Percentiles rank a stretch among this genome's conserved stretches.
Conservation (phyloP, 2,329 filamentous ascomycete species). For the Aspergillus niger region DNA sequence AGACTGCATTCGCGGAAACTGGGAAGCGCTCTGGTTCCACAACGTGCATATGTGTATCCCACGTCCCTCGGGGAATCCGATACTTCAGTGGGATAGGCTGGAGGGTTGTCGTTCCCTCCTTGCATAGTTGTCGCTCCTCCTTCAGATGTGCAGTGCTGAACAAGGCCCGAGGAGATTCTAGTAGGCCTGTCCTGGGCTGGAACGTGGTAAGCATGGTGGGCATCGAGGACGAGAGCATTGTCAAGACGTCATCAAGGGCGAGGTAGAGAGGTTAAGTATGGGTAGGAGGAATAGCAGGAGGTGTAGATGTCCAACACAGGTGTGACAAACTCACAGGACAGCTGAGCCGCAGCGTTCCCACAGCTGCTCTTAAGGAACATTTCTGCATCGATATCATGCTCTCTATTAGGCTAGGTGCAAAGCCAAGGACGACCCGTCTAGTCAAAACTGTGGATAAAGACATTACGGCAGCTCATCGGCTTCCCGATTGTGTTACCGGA, state of each 20-base stretch:
- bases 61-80: slow-evolving; percentile 44
- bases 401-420: slow-evolving; percentile 1
- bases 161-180: slow-evolving; percentile 11
- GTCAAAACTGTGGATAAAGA: slow-evolving; percentile 1
- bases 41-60: slow-evolving; percentile 67
- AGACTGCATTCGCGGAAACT: slow-evolving; percentile 52
- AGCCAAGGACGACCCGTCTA: background rate
- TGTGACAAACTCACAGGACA: slow-evolving; percentile 14
- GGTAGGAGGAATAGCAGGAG: background rate
- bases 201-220: slow-evolving; percentile 29
- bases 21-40: slow-evolving; percentile 57
- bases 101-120: background rate
- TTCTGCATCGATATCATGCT: slow-evolving; percentile 14
- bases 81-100: slow-evolving; percentile 20
- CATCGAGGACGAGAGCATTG: slow-evolving; percentile 4
- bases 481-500: slow-evolving; percentile 17
- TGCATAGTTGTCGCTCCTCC: background rate
- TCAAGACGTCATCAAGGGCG: background rate
- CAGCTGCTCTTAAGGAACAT: slow-evolving; percentile 14
- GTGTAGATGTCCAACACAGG: background rate
- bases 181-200: slow-evolving; percentile 24
- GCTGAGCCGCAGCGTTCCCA: slow-evolving; percentile 2
- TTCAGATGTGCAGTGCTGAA: slow-evolving; percentile 2
- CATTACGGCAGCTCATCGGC: slow-evolving; percentile 6
- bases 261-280: background rate